Base-by-base conservation (phyloP, 352 stramenopile genomes). In the Phytophthora litchii region DNA sequence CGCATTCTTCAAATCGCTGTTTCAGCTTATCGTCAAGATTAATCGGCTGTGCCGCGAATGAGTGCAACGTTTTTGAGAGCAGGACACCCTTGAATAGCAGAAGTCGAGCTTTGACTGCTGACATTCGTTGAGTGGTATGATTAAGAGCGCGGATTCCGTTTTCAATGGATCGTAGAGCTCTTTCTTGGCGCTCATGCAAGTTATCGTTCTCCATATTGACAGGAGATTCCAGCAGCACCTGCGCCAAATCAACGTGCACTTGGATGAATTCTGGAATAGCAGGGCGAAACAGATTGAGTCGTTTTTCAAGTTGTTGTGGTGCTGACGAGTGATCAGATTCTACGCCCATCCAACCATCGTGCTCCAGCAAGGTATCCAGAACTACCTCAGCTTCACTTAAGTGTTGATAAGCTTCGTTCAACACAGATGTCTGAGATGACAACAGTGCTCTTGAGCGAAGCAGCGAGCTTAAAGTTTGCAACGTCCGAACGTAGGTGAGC, bases 331-430 rank as follows among this genome's bases (percentile, higher is more conserved):
- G 31, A 20, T 47, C 37, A 11, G 20, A 41, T 1, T 23, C 23
- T 31, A 76, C 54, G 3, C 83, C 80, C 27, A 87, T 76, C 83
- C 83, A 93, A 11, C 83, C 83, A 50, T 86, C 70, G 10, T 72
- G 69, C 25, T 74, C 56, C 25, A 93, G 51, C 29, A 88, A 12
- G 1, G 17, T 23, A 53, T 88, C 76, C 21, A 93, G 25, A 4
- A 71, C 53, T 1, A n/a, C 35, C 52, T 86, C 67, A 1, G 78
- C 81, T 59, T 84, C 68, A 21, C 45, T 46, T n/a, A 82, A 55
- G 8, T 50, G 52, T 3, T 70, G 48, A 25, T 21, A 45, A 19
- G 61, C 66, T 31, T 14, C 45, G 1, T 48, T 36, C 14, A 86
- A 51, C 14, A 41, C 4, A 17, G 34, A 17, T 21, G 34, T 13